Evolutionary conservation across 1,284 basidiomycete genomes (phyloP), one percentile per base, ranked within the genome.

Genomic region (Apiotrichum porosum): DNA sequence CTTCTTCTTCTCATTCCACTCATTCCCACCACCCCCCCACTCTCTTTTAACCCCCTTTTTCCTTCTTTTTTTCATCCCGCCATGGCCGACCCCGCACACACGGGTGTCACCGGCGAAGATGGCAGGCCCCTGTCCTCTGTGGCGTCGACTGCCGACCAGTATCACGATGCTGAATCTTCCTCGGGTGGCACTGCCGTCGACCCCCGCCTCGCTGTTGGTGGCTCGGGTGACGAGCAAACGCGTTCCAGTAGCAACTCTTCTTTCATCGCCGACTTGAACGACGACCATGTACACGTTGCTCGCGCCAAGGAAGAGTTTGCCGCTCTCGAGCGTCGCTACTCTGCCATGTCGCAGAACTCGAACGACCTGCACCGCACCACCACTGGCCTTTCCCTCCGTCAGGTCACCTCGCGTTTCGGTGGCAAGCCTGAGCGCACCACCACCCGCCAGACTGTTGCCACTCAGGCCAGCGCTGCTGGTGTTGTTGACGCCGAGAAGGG

Each of bases 291-390:
- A 14, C 64, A 63, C 3, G 63, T 69, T 32, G 49, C 51, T 19
- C 55, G 61, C 24, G 69, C 64, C 14, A 66, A 66, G 50, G 53
- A 63, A 19, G 62, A 72, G 38, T 72, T 70, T 47, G 60, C 62
- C 5, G 66, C 65, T 15, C 63, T 72, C 23, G 68, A 72, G 51
- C 52, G 69, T 49, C 53, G 53, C 35, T 68, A 62, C 51, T 69
- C 68, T 6, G 60, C 56, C 34, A 44, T 72, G 24, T 69, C 66
- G n/a, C 65, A 68, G 45, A 48, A 60, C 41, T 66, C 64, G 23
- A 18, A 35, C 22, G 56, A 64, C 9, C 60, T 69, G 6, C 57
- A 59, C 21, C 58, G 66, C 33, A 50, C 47, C 4, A 54, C 49
- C 21, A 66, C 69, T 14, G 54, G 64, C 30, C 42, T 58, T 28